phyloP scores from a whole-genome alignment of 176 grass and related monocot species.

The Oryza coarctata region DNA sequence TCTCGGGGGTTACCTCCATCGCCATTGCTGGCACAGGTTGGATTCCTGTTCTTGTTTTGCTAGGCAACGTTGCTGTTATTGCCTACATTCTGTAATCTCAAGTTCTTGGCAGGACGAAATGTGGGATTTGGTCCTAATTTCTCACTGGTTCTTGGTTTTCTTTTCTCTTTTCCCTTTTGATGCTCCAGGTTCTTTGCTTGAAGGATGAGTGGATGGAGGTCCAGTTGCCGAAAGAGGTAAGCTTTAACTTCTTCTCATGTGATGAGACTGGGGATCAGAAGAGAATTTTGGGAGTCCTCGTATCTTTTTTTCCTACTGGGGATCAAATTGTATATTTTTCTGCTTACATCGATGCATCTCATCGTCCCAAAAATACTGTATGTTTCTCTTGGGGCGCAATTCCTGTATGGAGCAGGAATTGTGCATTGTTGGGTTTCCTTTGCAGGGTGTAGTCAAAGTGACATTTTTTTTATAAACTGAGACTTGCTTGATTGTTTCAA shows the following conservation, averaged over 20 bases:
- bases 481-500: background rate
- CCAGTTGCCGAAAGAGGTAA: slow-evolving; percentile 45
- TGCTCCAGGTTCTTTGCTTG: slow-evolving; percentile 50
- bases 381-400: slow-evolving; percentile 13
- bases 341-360: slow-evolving; percentile 6
- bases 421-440: background rate
- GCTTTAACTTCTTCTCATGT: slow-evolving; percentile 30
- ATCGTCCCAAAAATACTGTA: background rate
- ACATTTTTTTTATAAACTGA: background rate
- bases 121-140: slow-evolving; percentile 8
- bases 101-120: background rate
- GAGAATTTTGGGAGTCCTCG: background rate
- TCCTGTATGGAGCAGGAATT: slow-evolving; percentile 9
- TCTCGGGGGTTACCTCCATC: background rate
- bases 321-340: background rate
- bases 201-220: slow-evolving; percentile 33
- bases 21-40: slow-evolving; percentile 10
- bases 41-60: slow-evolving; percentile 9
- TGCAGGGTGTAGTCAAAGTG: background rate
- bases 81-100: slow-evolving; percentile 12
- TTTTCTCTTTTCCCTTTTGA: background rate
- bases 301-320: background rate
- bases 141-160: background rate
- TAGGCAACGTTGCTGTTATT: background rate
- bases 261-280: slow-evolving; percentile 11